Percentiles rank a stretch among this genome's conserved stretches.
phyloP scores from a whole-genome alignment of 1,139 yeast species.

The Eremothecium cymbalariae region DNA sequence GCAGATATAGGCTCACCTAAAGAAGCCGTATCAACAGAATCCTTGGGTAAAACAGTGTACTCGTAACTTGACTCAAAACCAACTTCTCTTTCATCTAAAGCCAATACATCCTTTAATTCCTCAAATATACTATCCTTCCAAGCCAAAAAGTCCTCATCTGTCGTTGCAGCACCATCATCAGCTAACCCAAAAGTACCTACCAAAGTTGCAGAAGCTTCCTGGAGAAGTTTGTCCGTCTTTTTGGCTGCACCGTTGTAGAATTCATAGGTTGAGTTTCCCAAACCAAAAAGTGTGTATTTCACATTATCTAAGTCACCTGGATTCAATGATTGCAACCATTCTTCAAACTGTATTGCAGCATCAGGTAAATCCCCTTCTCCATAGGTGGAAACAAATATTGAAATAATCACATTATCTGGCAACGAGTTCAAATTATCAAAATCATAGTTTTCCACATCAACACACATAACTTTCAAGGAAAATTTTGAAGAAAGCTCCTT shows the following conservation, averaged over 20 bases:
- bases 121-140: slow-evolving; percentile 84
- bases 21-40: slow-evolving; percentile 45
- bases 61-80: slow-evolving; percentile 66
- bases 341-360: slow-evolving; percentile 68
- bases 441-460: slow-evolving; percentile 82
- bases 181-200: slow-evolving; percentile 79
- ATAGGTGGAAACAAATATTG: slow-evolving; percentile 82
- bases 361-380: slow-evolving; percentile 99
- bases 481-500: slow-evolving; percentile 80
- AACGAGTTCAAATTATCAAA: slow-evolving; percentile 63
- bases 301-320: slow-evolving; percentile 57
- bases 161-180: slow-evolving; percentile 89
- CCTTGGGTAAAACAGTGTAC: slow-evolving; percentile 34
- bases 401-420: slow-evolving; percentile 43
- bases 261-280: slow-evolving; percentile 92
- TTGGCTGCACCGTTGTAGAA: slow-evolving; percentile 80
- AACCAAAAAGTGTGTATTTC: slow-evolving; percentile 71
- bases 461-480: slow-evolving; percentile 66
- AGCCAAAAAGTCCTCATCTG: slow-evolving; percentile 88
- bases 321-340: slow-evolving; percentile 43
- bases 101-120: slow-evolving; percentile 53
- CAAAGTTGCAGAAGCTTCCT: slow-evolving; percentile 55
- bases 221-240: slow-evolving; percentile 44
- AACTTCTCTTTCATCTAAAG: slow-evolving; percentile 68
- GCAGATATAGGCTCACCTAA: slow-evolving; percentile 77